These are phyloP conservation scores for Fusarium anguioides DNA, from an alignment of 2,329 filamentous ascomycete species.

Conservation along the genomic window DNA sequence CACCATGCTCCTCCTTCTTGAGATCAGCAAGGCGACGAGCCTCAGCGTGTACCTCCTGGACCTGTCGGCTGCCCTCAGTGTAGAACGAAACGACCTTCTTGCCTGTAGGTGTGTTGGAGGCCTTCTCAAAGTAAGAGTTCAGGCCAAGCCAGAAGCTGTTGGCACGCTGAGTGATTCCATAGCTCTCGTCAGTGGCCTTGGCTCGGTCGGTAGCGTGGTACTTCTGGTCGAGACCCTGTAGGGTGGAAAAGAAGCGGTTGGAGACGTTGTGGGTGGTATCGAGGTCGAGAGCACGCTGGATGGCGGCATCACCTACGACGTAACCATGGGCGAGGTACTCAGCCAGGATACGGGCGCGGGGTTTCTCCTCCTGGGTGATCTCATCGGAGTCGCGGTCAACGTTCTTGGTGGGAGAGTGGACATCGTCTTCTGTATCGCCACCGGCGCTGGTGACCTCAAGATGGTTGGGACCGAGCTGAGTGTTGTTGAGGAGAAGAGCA, in stretches of 20 bases:
- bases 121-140: conserved; percentile 94
- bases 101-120: conserved; percentile 85
- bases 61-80: conserved; percentile 83
- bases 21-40: conserved; percentile 87
- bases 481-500: conserved; percentile 95
- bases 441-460: conserved; percentile 78
- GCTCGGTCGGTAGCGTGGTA: conserved; percentile 90
- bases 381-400: conserved; percentile 71
- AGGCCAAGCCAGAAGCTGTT: conserved; percentile 73
- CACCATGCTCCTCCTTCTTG: conserved; percentile 75
- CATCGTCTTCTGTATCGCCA: conserved; percentile 73
- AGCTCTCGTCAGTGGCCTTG: conserved; percentile 83
- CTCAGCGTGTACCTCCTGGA: conserved; percentile 93
- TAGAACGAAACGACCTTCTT: conserved; percentile 92
- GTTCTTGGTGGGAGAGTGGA: conserved; percentile 64
- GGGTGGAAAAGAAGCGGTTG: conserved; percentile 78
- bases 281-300: conserved; percentile 85
- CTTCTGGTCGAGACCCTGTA: conserved; percentile 83
- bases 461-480: conserved; percentile 87
- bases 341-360: conserved; percentile 89
- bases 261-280: conserved; percentile 92
- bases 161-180: conserved; percentile 82
- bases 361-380: conserved; percentile 96
- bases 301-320: conserved; percentile 77
- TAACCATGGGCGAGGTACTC: conserved; percentile 98